Base-by-base conservation (phyloP, 2,329 filamentous ascomycete genomes). In the Cyphellophora attinorum region DNA sequence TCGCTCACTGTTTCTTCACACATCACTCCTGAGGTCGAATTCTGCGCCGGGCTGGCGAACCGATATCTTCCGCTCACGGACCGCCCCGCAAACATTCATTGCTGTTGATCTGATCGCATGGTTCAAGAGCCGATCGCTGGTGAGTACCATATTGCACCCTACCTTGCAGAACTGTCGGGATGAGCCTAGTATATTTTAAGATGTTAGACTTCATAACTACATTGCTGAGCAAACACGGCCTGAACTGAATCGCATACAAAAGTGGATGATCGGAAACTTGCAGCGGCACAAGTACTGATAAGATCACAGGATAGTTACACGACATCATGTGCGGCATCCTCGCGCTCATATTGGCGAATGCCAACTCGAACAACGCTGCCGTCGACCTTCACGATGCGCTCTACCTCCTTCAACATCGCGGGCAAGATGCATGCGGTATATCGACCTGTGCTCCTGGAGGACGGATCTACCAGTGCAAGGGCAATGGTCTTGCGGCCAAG, bases 351-450 rank as follows among this genome's bases (percentile, higher is more conserved):
- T 65, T 78, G 41, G 74, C 71, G 42, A 68, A 76, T 49, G 59
- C 66, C 41, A 65, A 62, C 33, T 60, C 60, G 27, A 51, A 56
- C 19, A 61, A 62, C 34, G 56, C 60, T 33, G 78, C 77, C 19
- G 65, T 74, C 41, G 79, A 83, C 46, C 64, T 84, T 27, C 79
- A 84, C 54, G 79, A 84, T 57, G 69, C 72, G 27, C 64, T 83
- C n/a, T 83, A 80, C 58, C 76, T 76, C 49, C 72, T 84, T 6
- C 79, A 80, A 55, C 72, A 86, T 56, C 74, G 83, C 52, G 84
- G 85, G 34, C 85, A 93, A 58, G 86, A 94, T 78, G 86, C 86
- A 32, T 83, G 79, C 36, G 86, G 86, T 44, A 89, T 94, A 48
- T 76, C 85, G 32, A 82, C 67, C 50, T 85, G 69, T 68, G 79